phyloP scores from a whole-genome alignment of 2,329 filamentous ascomycete genomes.

The Apiospora rasikravindrae region DNA sequence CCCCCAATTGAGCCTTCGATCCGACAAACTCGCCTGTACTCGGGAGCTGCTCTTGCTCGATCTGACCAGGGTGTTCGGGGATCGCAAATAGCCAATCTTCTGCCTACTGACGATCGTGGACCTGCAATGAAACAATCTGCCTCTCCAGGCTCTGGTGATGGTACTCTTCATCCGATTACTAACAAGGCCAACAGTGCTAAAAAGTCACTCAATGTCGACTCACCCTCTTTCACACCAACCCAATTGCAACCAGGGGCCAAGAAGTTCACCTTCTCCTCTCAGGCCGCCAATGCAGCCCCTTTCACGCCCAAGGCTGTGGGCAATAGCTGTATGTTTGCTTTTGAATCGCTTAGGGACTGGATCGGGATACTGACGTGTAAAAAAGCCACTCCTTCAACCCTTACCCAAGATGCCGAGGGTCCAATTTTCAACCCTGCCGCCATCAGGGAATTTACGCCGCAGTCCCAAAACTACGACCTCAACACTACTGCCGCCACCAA shows the following conservation, averaged over 20 bases:
- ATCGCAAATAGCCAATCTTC: not conserved
- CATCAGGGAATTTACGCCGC: slow-evolving; percentile 65
- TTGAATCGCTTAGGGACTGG: slow-evolving; percentile 4
- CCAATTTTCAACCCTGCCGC: slow-evolving; percentile 60
- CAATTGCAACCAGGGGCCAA: slow-evolving; percentile 56
- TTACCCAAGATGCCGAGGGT: slow-evolving; percentile 49
- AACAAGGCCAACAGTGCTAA: slow-evolving; percentile 54
- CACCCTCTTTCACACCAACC: slow-evolving; percentile 88
- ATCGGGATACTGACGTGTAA: slow-evolving; percentile 21
- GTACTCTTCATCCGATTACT: slow-evolving; percentile 28
- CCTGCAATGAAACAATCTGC: not conserved
- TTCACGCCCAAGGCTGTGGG: slow-evolving; percentile 74
- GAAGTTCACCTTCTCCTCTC: slow-evolving; percentile 82
- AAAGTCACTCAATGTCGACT: slow-evolving; percentile 92
- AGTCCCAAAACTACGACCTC: slow-evolving; percentile 55
- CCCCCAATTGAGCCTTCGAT: not conserved
- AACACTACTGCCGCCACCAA: slow-evolving; percentile 48
- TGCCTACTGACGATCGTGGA: not conserved
- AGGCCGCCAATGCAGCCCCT: slow-evolving; percentile 85
- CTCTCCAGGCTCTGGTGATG: not conserved
- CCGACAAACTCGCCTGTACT: not conserved
- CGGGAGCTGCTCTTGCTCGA: not conserved
- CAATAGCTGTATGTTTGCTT: slow-evolving; percentile 24
- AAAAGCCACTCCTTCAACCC: slow-evolving; percentile 43
- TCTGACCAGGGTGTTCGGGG: not conserved